phyloP scores from a whole-genome alignment of 129 eudicot species.

The Chrysanthemum lavandulifolium region DNA sequence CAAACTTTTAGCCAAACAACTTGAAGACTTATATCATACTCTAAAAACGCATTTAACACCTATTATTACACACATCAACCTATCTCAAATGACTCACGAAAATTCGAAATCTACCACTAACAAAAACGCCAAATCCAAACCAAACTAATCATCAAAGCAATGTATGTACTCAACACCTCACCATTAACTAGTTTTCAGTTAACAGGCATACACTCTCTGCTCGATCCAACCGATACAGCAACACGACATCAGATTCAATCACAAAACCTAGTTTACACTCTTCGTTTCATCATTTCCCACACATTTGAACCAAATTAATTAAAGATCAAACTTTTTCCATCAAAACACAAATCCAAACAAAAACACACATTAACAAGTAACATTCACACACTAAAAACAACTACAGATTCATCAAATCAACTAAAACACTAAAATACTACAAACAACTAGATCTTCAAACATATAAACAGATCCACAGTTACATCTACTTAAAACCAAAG shows the following conservation, averaged over 20 bases:
- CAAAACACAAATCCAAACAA: slow-evolving; percentile 23
- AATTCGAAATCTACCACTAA: too few species aligned
- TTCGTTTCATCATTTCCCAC: slow-evolving; percentile 8
- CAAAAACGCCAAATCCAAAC: too few species aligned
- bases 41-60: background rate
- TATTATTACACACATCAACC: background rate
- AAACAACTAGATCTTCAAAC: slow-evolving; percentile 47
- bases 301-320: slow-evolving; percentile 13
- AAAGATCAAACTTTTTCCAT: slow-evolving; percentile 9
- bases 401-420: background rate
- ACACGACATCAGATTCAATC: slow-evolving; percentile 12
- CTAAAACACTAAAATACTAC: background rate
- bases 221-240: slow-evolving; percentile 13
- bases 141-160: slow-evolving; percentile 3
- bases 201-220: slow-evolving; percentile 15
- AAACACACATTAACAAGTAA: background rate
- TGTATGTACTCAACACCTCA: slow-evolving; percentile 16
- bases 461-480: slow-evolving; percentile 46
- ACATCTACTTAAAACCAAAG: slow-evolving; percentile 23
- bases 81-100: background rate
- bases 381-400: background rate
- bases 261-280: slow-evolving; percentile 25
- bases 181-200: background rate
- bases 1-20: background rate
- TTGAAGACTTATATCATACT: background rate